A percentile compares a stretch with the other conserved stretches of the same genome.
Conservation (phyloP, 1,284 basidiomycete species). For the Trametes hirsuta region DNA sequence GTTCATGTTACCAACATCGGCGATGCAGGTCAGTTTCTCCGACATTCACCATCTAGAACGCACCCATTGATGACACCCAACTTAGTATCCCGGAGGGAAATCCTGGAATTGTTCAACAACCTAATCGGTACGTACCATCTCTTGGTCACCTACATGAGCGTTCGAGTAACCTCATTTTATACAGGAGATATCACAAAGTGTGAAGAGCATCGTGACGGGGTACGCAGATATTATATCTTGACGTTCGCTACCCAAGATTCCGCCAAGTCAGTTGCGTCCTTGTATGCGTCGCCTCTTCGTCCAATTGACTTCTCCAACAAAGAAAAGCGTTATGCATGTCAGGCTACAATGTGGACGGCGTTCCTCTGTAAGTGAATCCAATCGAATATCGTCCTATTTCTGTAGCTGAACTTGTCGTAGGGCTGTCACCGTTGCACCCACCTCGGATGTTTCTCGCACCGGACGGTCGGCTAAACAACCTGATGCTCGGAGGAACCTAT, state of each 20-base stretch:
- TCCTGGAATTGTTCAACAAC: conserved; percentile 58
- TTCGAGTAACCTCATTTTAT: background rate
- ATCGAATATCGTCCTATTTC: background rate
- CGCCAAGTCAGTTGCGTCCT: conserved; percentile 42
- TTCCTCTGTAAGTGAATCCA: conserved; percentile 49
- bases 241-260: conserved; percentile 53
- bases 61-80: background rate
- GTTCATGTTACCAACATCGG: conserved; percentile 50
- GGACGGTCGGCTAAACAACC: conserved; percentile 34
- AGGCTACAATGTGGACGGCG: conserved; percentile 61
- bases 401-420: conserved; percentile 34
- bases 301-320: conserved; percentile 28
- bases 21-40: conserved; percentile 38
- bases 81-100: conserved; percentile 49
- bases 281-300: conserved; percentile 11
- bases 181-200: conserved; percentile 52
- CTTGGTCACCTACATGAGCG: background rate
- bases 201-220: conserved; percentile 40
- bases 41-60: background rate
- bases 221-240: conserved; percentile 50
- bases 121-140: conserved; percentile 49
- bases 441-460: conserved; percentile 25
- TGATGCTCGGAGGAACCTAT: conserved; percentile 73
- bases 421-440: conserved; percentile 31
- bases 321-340: conserved; percentile 69